phyloP scores from a whole-genome alignment of 352 stramenopile genomes.

The Globisporangium spinosum region DNA sequence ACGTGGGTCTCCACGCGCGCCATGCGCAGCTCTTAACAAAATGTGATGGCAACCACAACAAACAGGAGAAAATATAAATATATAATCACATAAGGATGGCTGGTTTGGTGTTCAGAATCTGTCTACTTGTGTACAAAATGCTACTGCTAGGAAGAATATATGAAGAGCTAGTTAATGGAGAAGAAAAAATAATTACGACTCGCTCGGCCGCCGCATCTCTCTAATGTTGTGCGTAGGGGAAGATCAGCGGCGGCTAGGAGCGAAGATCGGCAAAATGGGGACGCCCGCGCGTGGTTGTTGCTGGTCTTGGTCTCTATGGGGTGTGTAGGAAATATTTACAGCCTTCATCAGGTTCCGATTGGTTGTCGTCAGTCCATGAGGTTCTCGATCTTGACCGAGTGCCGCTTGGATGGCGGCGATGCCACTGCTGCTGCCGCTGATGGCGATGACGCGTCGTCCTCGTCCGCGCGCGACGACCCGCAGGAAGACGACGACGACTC shows the following conservation, averaged over 20 bases:
- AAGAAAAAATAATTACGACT: conserved; percentile 20
- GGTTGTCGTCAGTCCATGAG: conserved; percentile 28
- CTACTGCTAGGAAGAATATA: neutral
- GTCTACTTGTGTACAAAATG: conserved; percentile 22
- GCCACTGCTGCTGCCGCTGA: neutral
- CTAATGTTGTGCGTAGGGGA: neutral
- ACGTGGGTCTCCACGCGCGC: conserved; percentile 51
- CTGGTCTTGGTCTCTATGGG: conserved; percentile 9
- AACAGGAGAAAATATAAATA: conserved; percentile 14
- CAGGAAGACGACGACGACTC: conserved; percentile 19
- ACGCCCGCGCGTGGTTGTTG: neutral
- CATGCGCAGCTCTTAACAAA: conserved; percentile 11
- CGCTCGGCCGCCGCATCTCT: neutral
- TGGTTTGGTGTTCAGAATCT: neutral
- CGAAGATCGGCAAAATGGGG: neutral
- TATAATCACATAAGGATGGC: conserved; percentile 11
- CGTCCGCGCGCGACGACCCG: conserved; percentile 9
- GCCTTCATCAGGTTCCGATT: neutral
- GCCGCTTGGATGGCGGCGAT: conserved; percentile 39
- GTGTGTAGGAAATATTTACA: neutral
- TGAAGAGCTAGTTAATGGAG: neutral
- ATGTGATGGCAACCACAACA: neutral
- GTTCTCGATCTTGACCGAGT: conserved; percentile 36
- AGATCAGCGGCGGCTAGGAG: neutral
- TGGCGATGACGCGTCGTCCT: conserved; percentile 10